Base-by-base conservation (phyloP, 805 yeast genomes). In the Metschnikowia rubicola region DNA sequence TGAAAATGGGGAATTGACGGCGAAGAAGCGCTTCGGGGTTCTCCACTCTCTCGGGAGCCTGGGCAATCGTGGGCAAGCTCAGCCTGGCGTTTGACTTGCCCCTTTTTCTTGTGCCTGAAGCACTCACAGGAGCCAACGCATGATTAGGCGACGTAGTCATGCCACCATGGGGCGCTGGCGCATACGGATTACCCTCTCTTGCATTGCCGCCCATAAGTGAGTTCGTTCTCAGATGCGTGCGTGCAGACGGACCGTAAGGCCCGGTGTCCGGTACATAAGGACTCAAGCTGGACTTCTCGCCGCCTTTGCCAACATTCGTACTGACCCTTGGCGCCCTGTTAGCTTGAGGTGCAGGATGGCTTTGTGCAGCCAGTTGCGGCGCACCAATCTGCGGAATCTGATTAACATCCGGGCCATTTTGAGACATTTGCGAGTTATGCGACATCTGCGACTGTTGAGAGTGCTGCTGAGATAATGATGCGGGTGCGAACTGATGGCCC, bases 1-100 rank as follows among this genome's bases (percentile, higher is more conserved):
- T 73, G 61, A 88, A 85, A 31, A 89, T 60, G 0, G 96, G 96
- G 65, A 85, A 86, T 60, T 87, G 96, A 45, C 86, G 73, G 39
- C 68, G 65, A 21, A 73, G 64, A 43, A 84, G 63, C 21, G 81
- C 77, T 43, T 77, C 78, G 8, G 87, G 85, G 50, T 81, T 77
- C 30, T 68, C 65, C 8, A 72, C 52, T 37, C 58, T 64, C 43
- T 41, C 41, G 13, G 40, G 21, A 26, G 31, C 38, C 10, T 43
- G 52, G 13, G 26, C 37, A 10, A 50, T 43, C 1, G 50, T 46
- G 5, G 50, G 48, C 21, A 50, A 41, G 12, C 26, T 30, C 10
- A 39, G 33, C 28, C 47, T 46, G 19, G 53, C 52, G 12, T 30
- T 31, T 4, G 54, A 51, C 12, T 44, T 52, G 8, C 50, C 56